These are phyloP conservation scores for Hypholoma fasciculare DNA, from an alignment of 768 basidiomycete genomes.

Conservation along the genomic window DNA sequence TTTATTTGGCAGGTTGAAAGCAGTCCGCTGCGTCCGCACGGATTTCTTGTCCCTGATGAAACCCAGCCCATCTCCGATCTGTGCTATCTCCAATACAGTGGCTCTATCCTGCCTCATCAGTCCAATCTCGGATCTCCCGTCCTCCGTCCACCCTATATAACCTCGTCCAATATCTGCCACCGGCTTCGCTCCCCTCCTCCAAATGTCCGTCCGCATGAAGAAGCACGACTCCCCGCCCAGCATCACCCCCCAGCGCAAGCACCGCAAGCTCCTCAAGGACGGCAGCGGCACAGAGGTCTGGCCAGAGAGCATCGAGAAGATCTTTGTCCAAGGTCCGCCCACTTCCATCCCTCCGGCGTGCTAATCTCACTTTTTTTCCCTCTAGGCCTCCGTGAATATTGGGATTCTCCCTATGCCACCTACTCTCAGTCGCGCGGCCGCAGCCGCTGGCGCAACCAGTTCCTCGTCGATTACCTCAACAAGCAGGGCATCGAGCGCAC, in stretches of 20 bases:
- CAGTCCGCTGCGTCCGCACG: constrained; percentile 15
- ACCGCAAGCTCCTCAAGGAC: constrained; percentile 83
- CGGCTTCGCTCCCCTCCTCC: constrained; percentile 17
- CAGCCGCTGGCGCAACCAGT: constrained; percentile 82
- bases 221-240: constrained; percentile 32
- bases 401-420: constrained; percentile 79
- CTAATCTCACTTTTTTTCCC: constrained; percentile 3
- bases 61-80: constrained; percentile 27
- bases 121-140: constrained; percentile 49
- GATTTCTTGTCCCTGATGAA: constrained; percentile 17
- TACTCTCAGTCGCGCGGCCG: constrained; percentile 72
- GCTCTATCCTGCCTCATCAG: constrained; percentile 50
- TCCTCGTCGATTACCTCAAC: constrained; percentile 78
- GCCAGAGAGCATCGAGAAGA: constrained; percentile 75
- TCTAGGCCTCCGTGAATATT: constrained; percentile 72
- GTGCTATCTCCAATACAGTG: constrained; percentile 44
- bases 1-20: constrained; percentile 33
- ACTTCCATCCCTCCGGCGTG: constrained; percentile 1
- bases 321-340: constrained; percentile 70
- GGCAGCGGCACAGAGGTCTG: constrained; percentile 77
- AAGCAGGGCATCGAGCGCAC: constrained; percentile 69
- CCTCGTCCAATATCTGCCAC: constrained; percentile 23
- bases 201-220: constrained; percentile 25
- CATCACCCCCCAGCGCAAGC: constrained; percentile 78
- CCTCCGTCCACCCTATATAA: constrained; percentile 6